These are phyloP conservation scores for Podospora fimiseda DNA, from an alignment of 495 filamentous ascomycete genomes.

Conservation along the genomic window DNA sequence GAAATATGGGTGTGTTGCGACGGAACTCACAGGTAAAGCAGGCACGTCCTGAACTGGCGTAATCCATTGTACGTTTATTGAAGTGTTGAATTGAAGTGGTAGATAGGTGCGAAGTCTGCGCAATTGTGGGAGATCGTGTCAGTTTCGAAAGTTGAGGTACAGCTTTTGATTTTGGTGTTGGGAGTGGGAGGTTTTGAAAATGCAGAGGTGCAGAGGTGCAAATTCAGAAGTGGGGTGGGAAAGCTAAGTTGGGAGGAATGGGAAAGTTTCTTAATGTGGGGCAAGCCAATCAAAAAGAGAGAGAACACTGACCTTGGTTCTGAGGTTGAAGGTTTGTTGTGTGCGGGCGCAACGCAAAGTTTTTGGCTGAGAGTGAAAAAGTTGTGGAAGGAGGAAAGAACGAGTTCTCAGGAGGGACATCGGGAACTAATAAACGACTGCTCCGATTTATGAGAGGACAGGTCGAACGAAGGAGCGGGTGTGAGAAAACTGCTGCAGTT, in stretches of 20 bases:
- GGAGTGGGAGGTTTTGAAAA: conserved; percentile 14
- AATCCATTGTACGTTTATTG: conserved; percentile 33
- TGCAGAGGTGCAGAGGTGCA: conserved; percentile 10
- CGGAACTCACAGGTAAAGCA: conserved; percentile 47
- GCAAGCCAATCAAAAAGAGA: conserved; percentile 12
- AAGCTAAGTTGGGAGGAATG: not conserved
- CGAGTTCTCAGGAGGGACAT: conserved; percentile 14
- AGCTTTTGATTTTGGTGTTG: conserved; percentile 17
- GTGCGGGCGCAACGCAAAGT: conserved; percentile 8
- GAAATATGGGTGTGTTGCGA: conserved; percentile 15
- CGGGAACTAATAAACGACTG: conserved; percentile 10
- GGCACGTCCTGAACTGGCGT: conserved; percentile 28
- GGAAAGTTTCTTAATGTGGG: too few relatives aligned
- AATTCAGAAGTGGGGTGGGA: conserved; percentile 22
- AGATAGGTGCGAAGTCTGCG: conserved; percentile 10
- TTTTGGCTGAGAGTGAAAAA: conserved; percentile 1
- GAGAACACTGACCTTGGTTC: conserved; percentile 5
- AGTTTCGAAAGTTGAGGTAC: conserved; percentile 9
- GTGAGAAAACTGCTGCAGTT: conserved; percentile 22
- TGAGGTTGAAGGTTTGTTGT: conserved; percentile 1
- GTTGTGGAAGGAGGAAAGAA: conserved; percentile 10
- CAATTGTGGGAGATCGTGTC: conserved; percentile 2
- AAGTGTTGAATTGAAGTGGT: conserved; percentile 3
- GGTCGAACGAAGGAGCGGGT: conserved; percentile 11
- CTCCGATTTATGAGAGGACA: conserved; percentile 5